A percentile compares a stretch with the other conserved stretches of the same genome.
These are phyloP conservation scores for Hyphodiscus hymeniophilus DNA, from an alignment of 495 filamentous ascomycete species.

Conservation along the genomic window DNA sequence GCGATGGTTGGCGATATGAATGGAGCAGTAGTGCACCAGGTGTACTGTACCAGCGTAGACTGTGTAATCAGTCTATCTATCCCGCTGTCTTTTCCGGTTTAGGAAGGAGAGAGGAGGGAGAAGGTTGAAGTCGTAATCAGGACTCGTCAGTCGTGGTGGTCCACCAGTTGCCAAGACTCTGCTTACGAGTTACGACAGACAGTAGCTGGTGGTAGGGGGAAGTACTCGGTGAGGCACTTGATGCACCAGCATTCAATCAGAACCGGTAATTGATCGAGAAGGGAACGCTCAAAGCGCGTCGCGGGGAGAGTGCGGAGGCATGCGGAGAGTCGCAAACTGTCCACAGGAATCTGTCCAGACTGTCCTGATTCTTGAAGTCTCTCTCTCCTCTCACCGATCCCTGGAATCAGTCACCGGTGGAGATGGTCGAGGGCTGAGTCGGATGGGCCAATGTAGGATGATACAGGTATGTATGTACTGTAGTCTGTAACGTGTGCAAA, in stretches of 20 bases:
- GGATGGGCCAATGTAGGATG: not conserved
- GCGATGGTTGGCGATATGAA: no score
- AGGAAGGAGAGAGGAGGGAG: not conserved
- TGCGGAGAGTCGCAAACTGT: no score
- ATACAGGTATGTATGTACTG: no score
- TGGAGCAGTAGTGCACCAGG: no score
- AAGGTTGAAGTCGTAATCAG: not conserved
- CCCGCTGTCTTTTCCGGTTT: not conserved
- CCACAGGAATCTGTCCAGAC: no score
- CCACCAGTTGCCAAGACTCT: slow-evolving; percentile 1
- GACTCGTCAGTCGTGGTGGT: slow-evolving; percentile 4
- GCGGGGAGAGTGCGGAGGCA: not conserved
- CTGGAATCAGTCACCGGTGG: not conserved
- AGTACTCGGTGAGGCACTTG: slow-evolving; percentile 5
- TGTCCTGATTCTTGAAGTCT: no score
- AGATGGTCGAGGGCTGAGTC: not conserved
- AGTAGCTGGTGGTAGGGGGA: not conserved
- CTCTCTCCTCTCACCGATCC: not conserved
- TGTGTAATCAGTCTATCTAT: not conserved
- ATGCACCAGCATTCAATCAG: not conserved
- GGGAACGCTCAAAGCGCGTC: not conserved
- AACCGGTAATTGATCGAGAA: not conserved
- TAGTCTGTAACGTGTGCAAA: no score
- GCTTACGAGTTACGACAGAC: not conserved
- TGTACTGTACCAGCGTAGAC: not conserved